Evolutionary conservation across 2,329 filamentous ascomycete species (phyloP), one percentile per base, ranked within the genome.

Genomic region (Exophiala bonariae): DNA sequence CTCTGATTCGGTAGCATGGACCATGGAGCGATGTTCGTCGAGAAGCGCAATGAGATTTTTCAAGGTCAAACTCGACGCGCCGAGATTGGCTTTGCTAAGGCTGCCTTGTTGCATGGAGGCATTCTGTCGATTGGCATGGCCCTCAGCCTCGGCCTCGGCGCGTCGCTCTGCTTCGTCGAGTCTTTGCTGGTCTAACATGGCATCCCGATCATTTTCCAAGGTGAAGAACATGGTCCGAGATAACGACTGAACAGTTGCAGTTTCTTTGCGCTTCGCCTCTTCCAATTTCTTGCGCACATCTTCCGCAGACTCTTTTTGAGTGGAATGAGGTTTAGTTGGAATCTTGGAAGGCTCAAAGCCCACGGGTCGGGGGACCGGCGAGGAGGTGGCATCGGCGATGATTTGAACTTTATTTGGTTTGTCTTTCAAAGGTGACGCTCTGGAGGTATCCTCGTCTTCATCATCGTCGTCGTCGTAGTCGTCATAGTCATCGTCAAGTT

Each of bases 11-110:
- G 91, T 95, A 14, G 93, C 92, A 65, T 85, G 82, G 42, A 99
- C 92, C 72, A 89, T 83, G 56, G 89, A 85, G 62, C 93, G 85
- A 72, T 96, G 93, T 69, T 88, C 82, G 67, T 99, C 93, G 63
- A 99, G 96, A 47, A 91, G 83, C 33, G 91, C 89, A 63, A 99
- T 97, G 52, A 99, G 82, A 68, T 99, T 92, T 71, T 99, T 99
- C 46, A 99, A 76, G 3, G 93, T 97, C 56, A 99, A 75, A 67
- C 91, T 97, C 3, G 93, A 97, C 42, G 93, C 91, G 64, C 93
- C 93, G 10, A 99, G 79, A 67, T 99, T 97, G 44, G 92, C 89
- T 66, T 83, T 96, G 66, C 90, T 96, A 48, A 99, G 77, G 26
- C 90, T 90, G 44, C 93, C 92, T 62, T 95, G 89, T 56, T 89